Conservation (phyloP, 164 flowering plant genomes). For the Magnolia changhungtana region DNA sequence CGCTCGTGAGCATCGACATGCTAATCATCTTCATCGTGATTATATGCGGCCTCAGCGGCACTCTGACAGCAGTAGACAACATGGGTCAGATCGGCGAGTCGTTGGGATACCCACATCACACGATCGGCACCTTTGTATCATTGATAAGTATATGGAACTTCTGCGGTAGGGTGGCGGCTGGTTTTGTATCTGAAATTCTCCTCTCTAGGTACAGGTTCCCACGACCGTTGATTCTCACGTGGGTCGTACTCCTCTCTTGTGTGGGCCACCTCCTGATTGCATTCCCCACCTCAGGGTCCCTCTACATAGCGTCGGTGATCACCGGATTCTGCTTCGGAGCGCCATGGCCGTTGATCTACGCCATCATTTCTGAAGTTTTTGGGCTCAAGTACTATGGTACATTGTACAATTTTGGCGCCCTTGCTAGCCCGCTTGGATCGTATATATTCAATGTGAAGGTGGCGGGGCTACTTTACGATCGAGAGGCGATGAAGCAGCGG, state of each 20-base stretch:
- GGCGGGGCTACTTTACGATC: conserved; percentile 47
- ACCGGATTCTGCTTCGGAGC: conserved; percentile 59
- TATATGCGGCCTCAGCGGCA: conserved; percentile 54
- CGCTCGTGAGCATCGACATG: conserved; percentile 57
- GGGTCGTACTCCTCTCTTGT: conserved; percentile 38
- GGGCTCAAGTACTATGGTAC: conserved; percentile 70
- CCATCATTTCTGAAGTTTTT: conserved; percentile 59
- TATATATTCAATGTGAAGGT: conserved; percentile 52
- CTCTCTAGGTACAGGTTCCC: conserved; percentile 45
- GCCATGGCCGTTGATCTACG: conserved; percentile 48
- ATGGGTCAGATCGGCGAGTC: conserved; percentile 60
- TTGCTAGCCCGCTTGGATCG: conserved; percentile 57
- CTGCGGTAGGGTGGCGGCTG: conserved; percentile 42
- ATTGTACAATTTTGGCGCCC: conserved; percentile 48
- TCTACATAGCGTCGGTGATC: conserved; percentile 52
- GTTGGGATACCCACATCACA: conserved; percentile 29
- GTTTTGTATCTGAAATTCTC: conserved; percentile 47
- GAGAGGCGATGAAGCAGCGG: conserved; percentile 49
- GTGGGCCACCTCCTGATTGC: conserved; percentile 58
- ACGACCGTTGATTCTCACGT: conserved; percentile 44
- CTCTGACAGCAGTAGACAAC: conserved; percentile 59
- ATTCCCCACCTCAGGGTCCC: conserved; percentile 31
- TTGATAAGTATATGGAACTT: conserved; percentile 67
- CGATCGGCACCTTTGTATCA: conserved; percentile 53
- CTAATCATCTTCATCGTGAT: conserved; percentile 44